These are phyloP conservation scores for Ambrosia hybrid DNA, from an alignment of 140 eudicot species.

Conservation along the genomic window DNA sequence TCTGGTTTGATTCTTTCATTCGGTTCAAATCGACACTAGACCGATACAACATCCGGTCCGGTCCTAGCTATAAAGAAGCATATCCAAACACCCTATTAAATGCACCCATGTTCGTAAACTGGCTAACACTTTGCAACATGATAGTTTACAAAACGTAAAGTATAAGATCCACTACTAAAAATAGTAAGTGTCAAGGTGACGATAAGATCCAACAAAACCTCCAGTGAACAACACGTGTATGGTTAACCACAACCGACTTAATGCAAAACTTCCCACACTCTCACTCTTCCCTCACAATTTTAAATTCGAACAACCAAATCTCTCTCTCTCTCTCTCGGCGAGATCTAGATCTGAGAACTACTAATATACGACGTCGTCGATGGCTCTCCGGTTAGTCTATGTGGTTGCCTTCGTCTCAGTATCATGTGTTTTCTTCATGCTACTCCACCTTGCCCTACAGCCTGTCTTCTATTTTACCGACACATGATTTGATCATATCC, in stretches of 20 bases:
- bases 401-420: constrained; percentile 34
- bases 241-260: constrained; percentile 25
- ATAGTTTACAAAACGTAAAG: background rate
- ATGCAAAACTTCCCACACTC: constrained; percentile 4
- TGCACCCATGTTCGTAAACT: too few relatives aligned
- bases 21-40: too few relatives aligned
- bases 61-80: too few relatives aligned
- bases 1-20: too few relatives aligned
- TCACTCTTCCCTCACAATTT: constrained; percentile 8
- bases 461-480: constrained; percentile 36
- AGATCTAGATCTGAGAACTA: background rate
- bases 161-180: too few relatives aligned
- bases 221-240: constrained; percentile 24
- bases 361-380: background rate
- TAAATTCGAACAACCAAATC: constrained; percentile 8
- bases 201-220: background rate
- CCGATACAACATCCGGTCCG: too few relatives aligned
- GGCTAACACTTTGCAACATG: too few relatives aligned
- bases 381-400: constrained; percentile 35
- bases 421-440: constrained; percentile 34
- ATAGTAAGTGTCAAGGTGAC: too few relatives aligned
- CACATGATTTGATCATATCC: constrained; percentile 12
- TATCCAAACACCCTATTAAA: too few relatives aligned
- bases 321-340: too few relatives aligned
- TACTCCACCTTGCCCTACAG: constrained; percentile 34